phyloP scores from a whole-genome alignment of 2,329 filamentous ascomycete genomes.

The Aspergillus fijiensis region DNA sequence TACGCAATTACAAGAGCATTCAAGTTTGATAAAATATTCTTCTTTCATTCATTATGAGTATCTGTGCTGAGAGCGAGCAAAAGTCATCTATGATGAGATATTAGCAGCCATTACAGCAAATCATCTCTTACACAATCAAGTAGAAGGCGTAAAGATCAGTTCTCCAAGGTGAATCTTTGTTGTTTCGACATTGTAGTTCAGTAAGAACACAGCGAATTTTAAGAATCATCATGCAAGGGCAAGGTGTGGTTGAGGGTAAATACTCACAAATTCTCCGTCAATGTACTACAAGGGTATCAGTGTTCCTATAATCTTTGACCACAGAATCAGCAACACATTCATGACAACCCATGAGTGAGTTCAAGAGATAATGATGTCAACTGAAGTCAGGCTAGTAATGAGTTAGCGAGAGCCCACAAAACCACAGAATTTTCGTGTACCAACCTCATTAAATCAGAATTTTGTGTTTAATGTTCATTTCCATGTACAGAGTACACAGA shows the following conservation, averaged over 20 bases:
- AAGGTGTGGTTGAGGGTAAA: constrained; percentile 2
- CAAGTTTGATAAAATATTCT: neutral
- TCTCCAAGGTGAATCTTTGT: constrained; percentile 63
- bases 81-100: constrained; percentile 13
- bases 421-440: constrained; percentile 17
- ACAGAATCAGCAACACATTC: constrained; percentile 31
- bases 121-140: neutral
- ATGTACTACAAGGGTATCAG: constrained; percentile 1
- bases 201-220: constrained; percentile 65
- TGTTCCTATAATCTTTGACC: constrained; percentile 18
- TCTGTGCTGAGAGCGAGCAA: neutral
- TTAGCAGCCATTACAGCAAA: constrained; percentile 27
- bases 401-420: constrained; percentile 31
- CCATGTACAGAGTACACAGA: constrained; percentile 53
- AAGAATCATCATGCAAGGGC: constrained; percentile 56
- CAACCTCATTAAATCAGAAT: constrained; percentile 72
- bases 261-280: constrained; percentile 26
- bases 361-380: constrained; percentile 34
- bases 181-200: constrained; percentile 60
- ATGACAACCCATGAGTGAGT: constrained; percentile 23
- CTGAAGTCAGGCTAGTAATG: constrained; percentile 41
- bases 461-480: constrained; percentile 63
- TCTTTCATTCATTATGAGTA: neutral
- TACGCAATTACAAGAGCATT: constrained; percentile 2
- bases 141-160: constrained; percentile 47